Base-by-base conservation (phyloP, 371 early-diverging fungal species). In the Saksenaea oblongispora region DNA sequence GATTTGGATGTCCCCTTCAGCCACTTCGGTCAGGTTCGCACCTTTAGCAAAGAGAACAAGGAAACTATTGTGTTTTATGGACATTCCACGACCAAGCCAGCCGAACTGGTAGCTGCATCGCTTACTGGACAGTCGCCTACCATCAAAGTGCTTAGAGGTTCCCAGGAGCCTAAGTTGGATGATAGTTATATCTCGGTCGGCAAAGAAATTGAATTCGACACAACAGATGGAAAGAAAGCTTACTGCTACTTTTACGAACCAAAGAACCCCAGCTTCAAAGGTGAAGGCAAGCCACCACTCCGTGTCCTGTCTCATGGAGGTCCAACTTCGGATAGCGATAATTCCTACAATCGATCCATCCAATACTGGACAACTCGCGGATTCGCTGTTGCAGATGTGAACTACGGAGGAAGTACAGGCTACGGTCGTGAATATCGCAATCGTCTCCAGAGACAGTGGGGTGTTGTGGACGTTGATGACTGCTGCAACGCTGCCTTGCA, bases 311-410 rank as follows among this genome's bases (percentile, higher is more conserved):
- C 84, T 34, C 93, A 92, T 55, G 93, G 93, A 28, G 93, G 93
- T 0, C 93, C 93, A 2, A 91, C 90, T 1, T 22, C 71, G 1
- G 61, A 69, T 0, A 70, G 75, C 0, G 36, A 34, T 39, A 67
- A 80, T 5, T 65, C 76, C 37, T 80, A 85, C 44, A 69, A 62
- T 47, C 79, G 78, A 56, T 60, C 62, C 22, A 82, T 90, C 63
- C 87, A 89, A 62, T 93, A 82, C 73, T 93, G 90, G 85, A 91
- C 91, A 5, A 84, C 87, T 5, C 89, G 93, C 17, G 93, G 93
- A 0, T 88, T 89, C 55, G 93, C 88, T 0, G 77, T 89, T 34
- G 87, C 78, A 0, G 86, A 91, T 63, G 87, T 90, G 65, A 90
- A 93, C 67, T 93, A 93, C 67, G 91, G 92, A 41, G 91, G 93